Base-by-base conservation (phyloP, 75 land plant genomes). In the Picea sitchensis region DNA sequence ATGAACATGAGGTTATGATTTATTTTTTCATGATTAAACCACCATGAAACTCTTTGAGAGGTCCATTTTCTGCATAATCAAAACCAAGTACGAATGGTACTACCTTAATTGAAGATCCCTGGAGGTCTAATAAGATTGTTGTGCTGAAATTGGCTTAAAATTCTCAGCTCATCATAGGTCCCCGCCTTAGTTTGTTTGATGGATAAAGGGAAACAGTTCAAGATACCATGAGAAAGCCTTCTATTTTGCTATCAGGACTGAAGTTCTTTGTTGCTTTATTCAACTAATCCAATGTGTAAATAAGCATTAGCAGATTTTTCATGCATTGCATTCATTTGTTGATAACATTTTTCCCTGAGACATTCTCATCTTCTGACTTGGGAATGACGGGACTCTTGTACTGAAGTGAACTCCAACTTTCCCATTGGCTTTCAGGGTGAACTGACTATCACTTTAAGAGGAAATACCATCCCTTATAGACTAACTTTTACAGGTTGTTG, bases 11-110 rank as follows among this genome's bases (percentile, higher is more conserved):
- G 44, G 84, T 84, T 41, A 81, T 75, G 59, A 84, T 47, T 58
- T 82, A 65, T 17, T 63, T 61, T 13, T 83, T 77, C 5, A 85
- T 36, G 59, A 68, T 69, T 6, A 51, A 30, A 9, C 68, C 58
- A 15, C 73, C 79, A 56, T 73, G 77, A 65, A 94, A 75, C 88
- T 87, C 81, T 63, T 81, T 85, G 60, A 94, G 80, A 6, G 93
- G 90, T 0, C 94, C 90, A 59, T 92, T 92, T 76, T 92, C 94
- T 4, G 91, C 94, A 78, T 82, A 94, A 80, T 94, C 94, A 77
- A 87, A 90, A 92, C 82, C 57, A 92, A 67, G 64, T 82, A 92
- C 73, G 69, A 71, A 75, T 77, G 80, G n/a, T 89, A 87, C 21
- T 59, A 0, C 59, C 44, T 4, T 73, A 84, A 15, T 79, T 72